Percentiles rank a stretch among this genome's conserved stretches.
Evolutionary conservation across 2,329 filamentous ascomycete genomes (phyloP).

Genomic region (Diplodia scrobiculata): DNA sequence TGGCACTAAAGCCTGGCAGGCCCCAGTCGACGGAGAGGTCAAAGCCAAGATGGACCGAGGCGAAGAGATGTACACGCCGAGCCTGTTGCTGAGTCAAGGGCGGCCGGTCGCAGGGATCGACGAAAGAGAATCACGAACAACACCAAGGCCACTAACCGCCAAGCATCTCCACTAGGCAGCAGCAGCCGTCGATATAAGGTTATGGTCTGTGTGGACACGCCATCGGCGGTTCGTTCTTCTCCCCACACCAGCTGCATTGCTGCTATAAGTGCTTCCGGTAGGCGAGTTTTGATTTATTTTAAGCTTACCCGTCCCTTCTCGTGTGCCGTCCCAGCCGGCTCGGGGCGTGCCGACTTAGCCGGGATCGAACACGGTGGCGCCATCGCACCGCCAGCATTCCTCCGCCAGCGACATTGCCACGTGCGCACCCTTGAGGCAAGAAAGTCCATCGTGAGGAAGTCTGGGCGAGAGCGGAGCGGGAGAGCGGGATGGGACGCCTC

Average conservation of each 20-base stretch:
- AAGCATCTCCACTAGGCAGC: neutral
- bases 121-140: neutral
- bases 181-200: constrained; percentile 9
- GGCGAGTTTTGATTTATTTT: neutral
- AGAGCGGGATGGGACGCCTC: neutral
- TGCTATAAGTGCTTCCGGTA: neutral
- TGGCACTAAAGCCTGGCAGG: too few relatives aligned
- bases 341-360: neutral
- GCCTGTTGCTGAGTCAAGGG: neutral
- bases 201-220: constrained; percentile 11
- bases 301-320: neutral
- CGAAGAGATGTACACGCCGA: neutral
- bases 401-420: too few relatives aligned
- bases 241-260: constrained; percentile 3
- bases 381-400: neutral
- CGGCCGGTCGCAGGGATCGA: neutral
- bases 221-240: neutral
- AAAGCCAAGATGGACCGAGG: constrained; percentile 5
- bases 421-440: too few relatives aligned
- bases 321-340: constrained; percentile 11
- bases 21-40: neutral
- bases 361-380: neutral
- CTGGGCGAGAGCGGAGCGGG: too few relatives aligned
- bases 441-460: too few relatives aligned
- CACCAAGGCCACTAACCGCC: neutral